Evolutionary conservation across 2,329 filamentous ascomycete genomes (phyloP), one percentile per base, ranked within the genome.

Genomic region (Geoglossum cookeanum): DNA sequence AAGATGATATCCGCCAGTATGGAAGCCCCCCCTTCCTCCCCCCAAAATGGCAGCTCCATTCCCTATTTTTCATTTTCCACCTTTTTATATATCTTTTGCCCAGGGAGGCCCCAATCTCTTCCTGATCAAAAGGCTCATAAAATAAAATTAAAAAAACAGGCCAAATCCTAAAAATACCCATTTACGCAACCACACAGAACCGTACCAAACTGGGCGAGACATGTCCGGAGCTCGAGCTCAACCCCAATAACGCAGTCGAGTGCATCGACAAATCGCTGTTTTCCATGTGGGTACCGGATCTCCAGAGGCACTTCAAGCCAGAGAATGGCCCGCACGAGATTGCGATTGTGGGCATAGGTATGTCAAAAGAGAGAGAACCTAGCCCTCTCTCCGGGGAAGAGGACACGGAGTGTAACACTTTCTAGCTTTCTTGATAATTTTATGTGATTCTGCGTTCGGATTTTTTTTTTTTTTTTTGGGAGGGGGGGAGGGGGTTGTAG

Each of bases 121-220:
- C 22, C 22, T 22, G 22, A 22, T 22, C 22, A 22, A 22, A 22
- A 22, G 22, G 22, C 22, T 22, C 22, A 22, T 22, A 22, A 22
- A 22, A 22, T 22, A 22, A 22, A 22, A 22, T 1, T 22, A 22
- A 22, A 29, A 29, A 85, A 8, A 8, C 58, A 58, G 77, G 78
- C 62, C 69, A 78, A 54, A 73, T 78, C 65, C 79, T 92, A 62
- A 69, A 80, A 62, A 82, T 95, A 61, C 90, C 91, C 63, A 77
- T 94, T 66, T 83, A 86, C 68, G 81, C 85, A 30, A 96, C 90
- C 3, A 97, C 91, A 1, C 91, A 97, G 69, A 88, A 85, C 67
- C 78, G 78, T 51, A 74, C 78, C 39, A 84, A 85, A 57, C 83
- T 97, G 3, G 91, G 92, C 65, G 76, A 80, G 60, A 94, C 87